phyloP scores from a whole-genome alignment of 768 basidiomycete genomes.

The Pleurotus eryngii region DNA sequence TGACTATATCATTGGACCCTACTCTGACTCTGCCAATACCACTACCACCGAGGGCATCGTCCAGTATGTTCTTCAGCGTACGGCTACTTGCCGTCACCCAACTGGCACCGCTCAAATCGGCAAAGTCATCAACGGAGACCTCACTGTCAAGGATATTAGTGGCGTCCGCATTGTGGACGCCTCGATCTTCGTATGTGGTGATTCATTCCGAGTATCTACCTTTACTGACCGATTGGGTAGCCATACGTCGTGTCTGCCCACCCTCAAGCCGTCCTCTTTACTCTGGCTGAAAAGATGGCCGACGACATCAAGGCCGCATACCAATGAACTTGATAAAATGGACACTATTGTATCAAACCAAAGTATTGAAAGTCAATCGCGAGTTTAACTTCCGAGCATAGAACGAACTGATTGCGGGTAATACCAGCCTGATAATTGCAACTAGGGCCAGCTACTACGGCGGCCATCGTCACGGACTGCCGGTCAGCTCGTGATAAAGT shows the following conservation, averaged over 20 bases:
- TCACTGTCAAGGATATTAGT: constrained; percentile 29
- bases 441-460: too few relatives aligned
- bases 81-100: constrained; percentile 26
- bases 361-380: too few relatives aligned
- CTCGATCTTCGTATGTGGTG: constrained; percentile 26
- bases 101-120: constrained; percentile 33
- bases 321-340: background rate
- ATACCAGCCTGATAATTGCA: too few relatives aligned
- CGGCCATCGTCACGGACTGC: too few relatives aligned
- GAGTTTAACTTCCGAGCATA: too few relatives aligned
- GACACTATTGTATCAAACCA: too few relatives aligned
- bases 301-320: background rate
- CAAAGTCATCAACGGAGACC: constrained; percentile 32
- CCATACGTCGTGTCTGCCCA: background rate
- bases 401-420: too few relatives aligned
- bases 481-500: too few relatives aligned
- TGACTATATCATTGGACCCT: constrained; percentile 21
- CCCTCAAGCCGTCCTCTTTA: background rate
- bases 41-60: constrained; percentile 24
- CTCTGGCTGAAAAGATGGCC: background rate
- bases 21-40: constrained; percentile 16
- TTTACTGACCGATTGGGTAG: background rate
- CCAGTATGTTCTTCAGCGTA: constrained; percentile 17
- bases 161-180: constrained; percentile 29
- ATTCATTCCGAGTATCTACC: background rate